phyloP scores from a whole-genome alignment of 805 yeast genomes.

The Lachancea fermentati region DNA sequence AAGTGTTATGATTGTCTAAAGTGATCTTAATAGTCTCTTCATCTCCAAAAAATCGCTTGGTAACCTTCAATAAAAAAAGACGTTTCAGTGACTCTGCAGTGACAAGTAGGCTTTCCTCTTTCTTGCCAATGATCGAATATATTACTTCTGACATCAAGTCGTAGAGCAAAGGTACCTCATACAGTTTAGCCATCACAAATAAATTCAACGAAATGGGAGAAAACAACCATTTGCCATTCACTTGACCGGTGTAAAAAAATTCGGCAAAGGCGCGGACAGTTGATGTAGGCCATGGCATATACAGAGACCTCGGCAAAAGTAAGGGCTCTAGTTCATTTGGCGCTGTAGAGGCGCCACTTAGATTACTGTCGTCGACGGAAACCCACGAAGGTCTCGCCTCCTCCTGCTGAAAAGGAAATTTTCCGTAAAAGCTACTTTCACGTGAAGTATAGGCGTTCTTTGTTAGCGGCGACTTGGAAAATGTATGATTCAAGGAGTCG shows the following conservation, averaged over 20 bases:
- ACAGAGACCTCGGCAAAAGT: conserved; percentile 60
- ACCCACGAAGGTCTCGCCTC: conserved; percentile 14
- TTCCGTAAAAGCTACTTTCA: conserved; percentile 2
- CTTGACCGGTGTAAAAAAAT: conserved; percentile 72
- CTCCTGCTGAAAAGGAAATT: conserved; percentile 5
- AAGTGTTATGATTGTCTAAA: conserved; percentile 26
- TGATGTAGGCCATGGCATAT: conserved; percentile 58
- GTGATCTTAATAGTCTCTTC: conserved; percentile 18
- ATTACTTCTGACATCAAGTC: conserved; percentile 64
- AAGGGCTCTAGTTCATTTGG: conserved; percentile 48
- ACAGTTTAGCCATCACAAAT: conserved; percentile 55
- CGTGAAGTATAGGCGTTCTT: background rate
- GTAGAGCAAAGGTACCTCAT: conserved; percentile 63
- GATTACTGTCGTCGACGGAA: conserved; percentile 15
- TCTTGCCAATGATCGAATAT: conserved; percentile 63
- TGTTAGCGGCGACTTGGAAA: background rate
- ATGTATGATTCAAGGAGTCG: background rate
- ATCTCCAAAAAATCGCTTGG: conserved; percentile 21
- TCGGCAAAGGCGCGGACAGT: conserved; percentile 65
- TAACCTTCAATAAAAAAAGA: conserved; percentile 22
- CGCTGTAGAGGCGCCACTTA: conserved; percentile 8
- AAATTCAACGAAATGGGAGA: conserved; percentile 64
- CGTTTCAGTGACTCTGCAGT: conserved; percentile 24
- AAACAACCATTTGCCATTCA: conserved; percentile 69
- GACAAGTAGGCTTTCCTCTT: conserved; percentile 44